Evolutionary conservation across 2,329 filamentous ascomycete genomes (phyloP).

Genomic region (Cladosporium sphaerospermum): DNA sequence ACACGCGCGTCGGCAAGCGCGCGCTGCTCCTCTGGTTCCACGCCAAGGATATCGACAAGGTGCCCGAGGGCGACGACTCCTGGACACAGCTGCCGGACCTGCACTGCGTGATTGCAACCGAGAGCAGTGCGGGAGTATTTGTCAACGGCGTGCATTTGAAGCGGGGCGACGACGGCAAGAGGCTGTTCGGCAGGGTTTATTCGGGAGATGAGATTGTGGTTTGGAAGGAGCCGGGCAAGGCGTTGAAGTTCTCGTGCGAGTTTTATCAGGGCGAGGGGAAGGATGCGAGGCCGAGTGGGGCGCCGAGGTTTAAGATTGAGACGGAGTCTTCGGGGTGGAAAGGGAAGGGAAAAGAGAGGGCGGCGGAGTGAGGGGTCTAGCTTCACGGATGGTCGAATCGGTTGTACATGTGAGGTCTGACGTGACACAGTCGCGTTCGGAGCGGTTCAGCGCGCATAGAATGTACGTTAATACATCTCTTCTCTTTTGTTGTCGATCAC

Average conservation of each 20-base stretch:
- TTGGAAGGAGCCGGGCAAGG: constrained; percentile 42
- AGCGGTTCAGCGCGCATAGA: background rate
- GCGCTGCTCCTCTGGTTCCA: constrained; percentile 74
- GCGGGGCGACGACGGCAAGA: constrained; percentile 45
- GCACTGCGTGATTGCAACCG: constrained; percentile 70
- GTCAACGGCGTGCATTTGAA: constrained; percentile 68
- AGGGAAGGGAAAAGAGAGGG: background rate
- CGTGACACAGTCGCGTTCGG: too few relatives aligned
- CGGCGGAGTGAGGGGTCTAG: background rate
- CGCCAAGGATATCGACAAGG: constrained; percentile 58
- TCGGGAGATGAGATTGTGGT: constrained; percentile 72
- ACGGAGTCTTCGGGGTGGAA: background rate
- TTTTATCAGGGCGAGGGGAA: constrained; percentile 33
- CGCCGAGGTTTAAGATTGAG: background rate
- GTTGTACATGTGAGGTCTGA: too few relatives aligned
- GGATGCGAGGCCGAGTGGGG: background rate
- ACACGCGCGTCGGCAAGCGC: constrained; percentile 72
- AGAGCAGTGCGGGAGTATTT: constrained; percentile 66
- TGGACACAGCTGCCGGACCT: constrained; percentile 50
- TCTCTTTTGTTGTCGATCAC: too few relatives aligned
- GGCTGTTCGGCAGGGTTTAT: constrained; percentile 61
- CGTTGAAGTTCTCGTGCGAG: constrained; percentile 39
- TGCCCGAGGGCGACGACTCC: constrained; percentile 45
- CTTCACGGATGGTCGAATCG: too few relatives aligned
- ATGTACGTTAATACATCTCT: background rate